phyloP scores from a whole-genome alignment of 805 yeast species.

The Monosporozyma solicola region DNA sequence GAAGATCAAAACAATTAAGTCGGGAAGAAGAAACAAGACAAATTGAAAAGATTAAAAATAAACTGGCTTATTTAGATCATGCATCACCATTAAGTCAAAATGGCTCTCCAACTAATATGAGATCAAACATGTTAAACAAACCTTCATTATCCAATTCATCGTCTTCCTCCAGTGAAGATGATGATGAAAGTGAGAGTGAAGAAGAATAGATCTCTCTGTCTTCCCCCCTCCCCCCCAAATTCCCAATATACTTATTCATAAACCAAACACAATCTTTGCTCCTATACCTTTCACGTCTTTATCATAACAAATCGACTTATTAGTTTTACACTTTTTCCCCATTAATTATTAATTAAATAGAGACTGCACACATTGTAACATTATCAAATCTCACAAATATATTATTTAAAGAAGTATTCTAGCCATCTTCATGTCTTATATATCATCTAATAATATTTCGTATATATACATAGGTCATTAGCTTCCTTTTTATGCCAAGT shows the following conservation, averaged over 20 bases:
- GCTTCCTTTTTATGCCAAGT: neutral
- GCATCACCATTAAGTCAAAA: conserved; percentile 38
- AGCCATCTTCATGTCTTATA: neutral
- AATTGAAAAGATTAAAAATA: conserved; percentile 62
- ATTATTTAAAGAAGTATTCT: neutral
- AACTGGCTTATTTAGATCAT: conserved; percentile 63
- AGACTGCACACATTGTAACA: conserved; percentile 1
- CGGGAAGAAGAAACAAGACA: conserved; percentile 61
- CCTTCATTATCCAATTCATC: conserved; percentile 8
- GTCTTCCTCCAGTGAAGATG: conserved; percentile 33
- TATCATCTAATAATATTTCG: neutral
- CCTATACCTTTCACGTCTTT: neutral
- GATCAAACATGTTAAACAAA: conserved; percentile 1
- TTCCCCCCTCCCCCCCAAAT: neutral
- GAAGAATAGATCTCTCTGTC: conserved; percentile 42
- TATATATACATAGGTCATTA: neutral
- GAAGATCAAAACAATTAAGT: conserved; percentile 47
- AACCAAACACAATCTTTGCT: neutral
- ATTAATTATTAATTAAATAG: neutral
- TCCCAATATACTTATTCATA: neutral
- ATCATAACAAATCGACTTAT: neutral
- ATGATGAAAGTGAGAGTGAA: conserved; percentile 59
- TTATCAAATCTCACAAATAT: neutral
- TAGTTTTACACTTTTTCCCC: neutral
- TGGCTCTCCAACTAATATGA: conserved; percentile 28